Percentiles rank a stretch among this genome's conserved stretches.
Evolutionary conservation across 2,329 filamentous ascomycete species (phyloP).

Genomic region (Hypoxylon sp.): DNA sequence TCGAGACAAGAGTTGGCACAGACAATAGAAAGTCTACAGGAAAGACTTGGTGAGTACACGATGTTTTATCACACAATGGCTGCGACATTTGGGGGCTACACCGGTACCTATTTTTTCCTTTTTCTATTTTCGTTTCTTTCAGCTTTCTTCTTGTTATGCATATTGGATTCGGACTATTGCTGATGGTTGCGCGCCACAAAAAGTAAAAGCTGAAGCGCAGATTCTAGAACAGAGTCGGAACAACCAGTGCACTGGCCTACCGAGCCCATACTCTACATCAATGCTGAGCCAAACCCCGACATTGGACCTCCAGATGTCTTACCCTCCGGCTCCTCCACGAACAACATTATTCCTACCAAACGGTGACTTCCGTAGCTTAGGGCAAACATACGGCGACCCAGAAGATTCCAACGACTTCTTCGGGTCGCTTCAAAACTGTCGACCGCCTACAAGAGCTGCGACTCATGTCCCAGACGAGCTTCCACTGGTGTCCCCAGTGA

Average conservation of each 20-base stretch:
- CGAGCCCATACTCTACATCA: constrained; percentile 3
- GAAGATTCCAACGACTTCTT: constrained; percentile 2
- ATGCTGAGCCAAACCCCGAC: constrained; percentile 1
- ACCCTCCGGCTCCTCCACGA: background rate
- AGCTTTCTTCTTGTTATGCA: background rate
- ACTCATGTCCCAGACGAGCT: background rate
- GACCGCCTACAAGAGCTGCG: constrained; percentile 1
- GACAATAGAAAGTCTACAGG: constrained; percentile 48
- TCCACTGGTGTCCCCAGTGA: background rate
- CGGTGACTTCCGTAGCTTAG: constrained; percentile 4
- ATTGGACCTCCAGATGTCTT: constrained; percentile 4
- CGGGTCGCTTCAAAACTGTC: background rate
- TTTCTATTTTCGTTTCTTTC: background rate
- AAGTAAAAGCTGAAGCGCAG: constrained; percentile 10
- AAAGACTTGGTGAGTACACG: constrained; percentile 44
- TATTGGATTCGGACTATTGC: background rate
- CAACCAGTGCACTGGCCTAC: constrained; percentile 2
- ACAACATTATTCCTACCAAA: constrained; percentile 4
- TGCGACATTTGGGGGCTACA: background rate
- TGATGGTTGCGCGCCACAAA: constrained; percentile 15
- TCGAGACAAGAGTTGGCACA: constrained; percentile 48
- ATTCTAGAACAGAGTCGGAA: constrained; percentile 8
- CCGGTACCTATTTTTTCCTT: background rate
- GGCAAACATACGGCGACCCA: constrained; percentile 3
- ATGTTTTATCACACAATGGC: background rate